Percentiles rank a stretch among this genome's conserved stretches.
Evolutionary conservation across 2,329 filamentous ascomycete genomes (phyloP).

Genomic region (Talaromyces rugulosus): DNA sequence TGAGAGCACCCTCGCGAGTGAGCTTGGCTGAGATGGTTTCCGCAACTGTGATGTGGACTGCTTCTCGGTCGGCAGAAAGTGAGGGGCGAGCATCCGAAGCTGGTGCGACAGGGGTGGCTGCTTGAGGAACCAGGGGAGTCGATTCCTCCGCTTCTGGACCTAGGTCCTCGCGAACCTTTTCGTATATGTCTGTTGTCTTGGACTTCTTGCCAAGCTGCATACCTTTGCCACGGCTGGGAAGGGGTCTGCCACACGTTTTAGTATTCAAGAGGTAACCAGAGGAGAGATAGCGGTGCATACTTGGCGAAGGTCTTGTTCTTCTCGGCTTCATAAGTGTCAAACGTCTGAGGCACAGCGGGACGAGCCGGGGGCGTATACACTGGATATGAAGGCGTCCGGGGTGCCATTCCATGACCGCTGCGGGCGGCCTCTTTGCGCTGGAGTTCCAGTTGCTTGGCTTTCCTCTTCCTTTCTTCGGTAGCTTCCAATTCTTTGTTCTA

Average conservation of each 20-base stretch:
- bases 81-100: conserved; percentile 56
- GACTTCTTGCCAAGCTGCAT: conserved; percentile 99
- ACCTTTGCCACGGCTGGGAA: conserved; percentile 80
- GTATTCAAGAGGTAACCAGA: neutral
- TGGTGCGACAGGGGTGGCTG: conserved; percentile 47
- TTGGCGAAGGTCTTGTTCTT: conserved; percentile 91
- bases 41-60: conserved; percentile 80
- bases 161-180: conserved; percentile 86
- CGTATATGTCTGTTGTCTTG: conserved; percentile 95
- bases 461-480: conserved; percentile 95
- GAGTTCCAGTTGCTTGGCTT: conserved; percentile 97
- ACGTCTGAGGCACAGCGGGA: conserved; percentile 71
- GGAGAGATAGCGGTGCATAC: conserved; percentile 41
- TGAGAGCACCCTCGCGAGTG: conserved; percentile 80
- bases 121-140: conserved; percentile 62
- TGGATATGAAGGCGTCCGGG: conserved; percentile 77
- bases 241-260: conserved; percentile 47
- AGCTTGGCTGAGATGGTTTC: conserved; percentile 89
- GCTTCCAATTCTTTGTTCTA: conserved; percentile 98
- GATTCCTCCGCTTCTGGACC: conserved; percentile 77
- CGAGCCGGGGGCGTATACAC: conserved; percentile 79
- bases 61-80: conserved; percentile 70
- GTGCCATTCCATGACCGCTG: conserved; percentile 61
- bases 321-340: conserved; percentile 92
- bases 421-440: conserved; percentile 94